Evolutionary conservation across 805 yeast species (phyloP).

Genomic region (Kodamaea hsintzibuensis): DNA sequence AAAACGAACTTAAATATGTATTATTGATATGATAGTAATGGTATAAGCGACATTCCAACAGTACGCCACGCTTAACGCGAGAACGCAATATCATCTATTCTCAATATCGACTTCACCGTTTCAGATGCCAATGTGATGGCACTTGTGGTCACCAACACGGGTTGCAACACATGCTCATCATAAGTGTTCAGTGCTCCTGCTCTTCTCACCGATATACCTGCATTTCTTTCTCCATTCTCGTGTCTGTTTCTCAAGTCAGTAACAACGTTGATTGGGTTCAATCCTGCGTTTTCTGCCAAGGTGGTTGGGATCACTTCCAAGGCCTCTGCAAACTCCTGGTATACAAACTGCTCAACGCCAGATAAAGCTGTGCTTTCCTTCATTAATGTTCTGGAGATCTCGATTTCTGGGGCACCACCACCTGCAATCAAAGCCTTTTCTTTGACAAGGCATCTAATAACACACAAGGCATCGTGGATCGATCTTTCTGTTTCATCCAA

Average conservation of each 20-base stretch:
- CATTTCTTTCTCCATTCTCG: conserved; percentile 84
- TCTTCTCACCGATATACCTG: conserved; percentile 95
- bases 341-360: conserved; percentile 89
- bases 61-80: conserved; percentile 46
- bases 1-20: background rate
- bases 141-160: conserved; percentile 90
- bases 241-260: conserved; percentile 91
- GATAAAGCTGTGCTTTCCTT: conserved; percentile 71
- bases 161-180: conserved; percentile 94
- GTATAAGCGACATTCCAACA: background rate
- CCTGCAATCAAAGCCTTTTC: conserved; percentile 93
- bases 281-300: conserved; percentile 92
- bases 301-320: conserved; percentile 92
- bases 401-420: conserved; percentile 98
- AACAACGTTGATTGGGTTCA: conserved; percentile 86
- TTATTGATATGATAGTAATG: background rate
- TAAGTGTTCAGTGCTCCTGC: conserved; percentile 89
- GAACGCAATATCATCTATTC: conserved; percentile 96
- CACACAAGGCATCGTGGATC: conserved; percentile 96
- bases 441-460: conserved; percentile 81
- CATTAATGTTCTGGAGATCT: conserved; percentile 71
- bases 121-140: conserved; percentile 95
- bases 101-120: conserved; percentile 90
- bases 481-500: conserved; percentile 97
- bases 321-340: conserved; percentile 89